phyloP scores from a whole-genome alignment of 1,139 yeast species.

The Scheffersomyces stambukii region DNA sequence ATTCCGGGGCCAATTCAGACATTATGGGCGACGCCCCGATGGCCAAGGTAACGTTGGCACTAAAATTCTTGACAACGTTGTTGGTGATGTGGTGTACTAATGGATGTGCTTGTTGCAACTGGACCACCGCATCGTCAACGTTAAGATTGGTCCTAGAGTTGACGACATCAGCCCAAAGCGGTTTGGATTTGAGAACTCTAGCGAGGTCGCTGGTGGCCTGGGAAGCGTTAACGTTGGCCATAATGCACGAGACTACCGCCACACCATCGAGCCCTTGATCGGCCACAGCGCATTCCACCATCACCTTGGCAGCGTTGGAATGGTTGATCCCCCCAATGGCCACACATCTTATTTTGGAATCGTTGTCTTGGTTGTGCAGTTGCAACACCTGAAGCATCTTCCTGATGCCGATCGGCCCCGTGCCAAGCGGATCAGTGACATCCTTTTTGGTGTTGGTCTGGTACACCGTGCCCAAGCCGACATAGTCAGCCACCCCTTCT shows the following conservation, averaged over 20 bases:
- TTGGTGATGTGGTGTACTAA: conserved; percentile 87
- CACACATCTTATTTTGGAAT: conserved; percentile 49
- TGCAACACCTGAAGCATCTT: conserved; percentile 48
- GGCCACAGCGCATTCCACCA: conserved; percentile 45
- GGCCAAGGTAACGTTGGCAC: conserved; percentile 87
- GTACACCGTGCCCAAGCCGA: conserved; percentile 84
- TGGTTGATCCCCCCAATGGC: conserved; percentile 87
- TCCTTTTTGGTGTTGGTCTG: conserved; percentile 67
- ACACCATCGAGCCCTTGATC: conserved; percentile 65
- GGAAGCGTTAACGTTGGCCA: conserved; percentile 62
- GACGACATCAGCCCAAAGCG: conserved; percentile 10
- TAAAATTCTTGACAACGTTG: conserved; percentile 81
- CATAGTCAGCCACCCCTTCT: conserved; percentile 64
- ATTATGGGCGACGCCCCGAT: conserved; percentile 86
- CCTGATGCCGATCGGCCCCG: conserved; percentile 68
- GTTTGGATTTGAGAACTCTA: conserved; percentile 13
- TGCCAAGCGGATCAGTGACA: conserved; percentile 39
- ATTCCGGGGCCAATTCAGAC: conserved; percentile 78
- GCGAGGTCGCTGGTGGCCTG: conserved; percentile 42
- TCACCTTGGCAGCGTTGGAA: conserved; percentile 54
- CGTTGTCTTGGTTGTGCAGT: conserved; percentile 18
- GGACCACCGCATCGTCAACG: conserved; percentile 4
- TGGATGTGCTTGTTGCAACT: conserved; percentile 33
- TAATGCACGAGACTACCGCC: conserved; percentile 83
- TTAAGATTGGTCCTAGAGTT: conserved; percentile 8